Percentiles rank a stretch among this genome's conserved stretches.
Conservation (phyloP, 164 flowering plant species). For the Taxillus chinensis region DNA sequence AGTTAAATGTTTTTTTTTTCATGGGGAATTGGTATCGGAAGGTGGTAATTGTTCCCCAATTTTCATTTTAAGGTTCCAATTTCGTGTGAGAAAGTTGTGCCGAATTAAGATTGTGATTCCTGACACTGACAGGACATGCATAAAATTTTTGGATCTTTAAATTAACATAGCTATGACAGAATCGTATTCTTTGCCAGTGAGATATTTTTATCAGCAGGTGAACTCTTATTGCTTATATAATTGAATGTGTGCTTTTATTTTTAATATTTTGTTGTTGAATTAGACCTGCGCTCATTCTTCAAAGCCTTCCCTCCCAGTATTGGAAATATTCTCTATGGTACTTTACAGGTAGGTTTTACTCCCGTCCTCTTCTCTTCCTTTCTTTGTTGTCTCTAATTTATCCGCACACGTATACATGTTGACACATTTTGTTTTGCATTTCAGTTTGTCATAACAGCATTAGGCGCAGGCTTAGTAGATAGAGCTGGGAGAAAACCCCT, state of each 20-base stretch:
- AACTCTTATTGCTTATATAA: background rate
- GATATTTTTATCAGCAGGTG: constrained; percentile 2
- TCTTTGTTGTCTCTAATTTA: background rate
- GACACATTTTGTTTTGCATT: background rate
- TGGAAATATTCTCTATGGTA: background rate
- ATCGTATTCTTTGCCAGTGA: constrained; percentile 2
- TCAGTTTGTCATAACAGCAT: constrained; percentile 1
- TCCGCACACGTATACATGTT: background rate
- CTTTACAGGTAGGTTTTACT: background rate
- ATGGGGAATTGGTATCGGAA: constrained; percentile 94
- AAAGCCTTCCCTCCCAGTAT: background rate
- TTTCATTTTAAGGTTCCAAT: no score
- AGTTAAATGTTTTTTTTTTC: no score
- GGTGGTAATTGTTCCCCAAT: constrained; percentile 36
- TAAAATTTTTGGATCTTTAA: no score
- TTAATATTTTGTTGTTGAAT: no score
- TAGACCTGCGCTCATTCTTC: background rate
- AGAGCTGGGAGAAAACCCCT: constrained; percentile 11
- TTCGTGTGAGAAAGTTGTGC: no score
- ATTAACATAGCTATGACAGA: background rate
- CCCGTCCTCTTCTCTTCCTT: background rate
- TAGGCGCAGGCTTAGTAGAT: constrained; percentile 8
- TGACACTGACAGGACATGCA: background rate
- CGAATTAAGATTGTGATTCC: no score
- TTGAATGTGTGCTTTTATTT: no score